These are phyloP conservation scores for Leccinum pachyderme DNA, from an alignment of 1,284 basidiomycete species.

Conservation along the genomic window DNA sequence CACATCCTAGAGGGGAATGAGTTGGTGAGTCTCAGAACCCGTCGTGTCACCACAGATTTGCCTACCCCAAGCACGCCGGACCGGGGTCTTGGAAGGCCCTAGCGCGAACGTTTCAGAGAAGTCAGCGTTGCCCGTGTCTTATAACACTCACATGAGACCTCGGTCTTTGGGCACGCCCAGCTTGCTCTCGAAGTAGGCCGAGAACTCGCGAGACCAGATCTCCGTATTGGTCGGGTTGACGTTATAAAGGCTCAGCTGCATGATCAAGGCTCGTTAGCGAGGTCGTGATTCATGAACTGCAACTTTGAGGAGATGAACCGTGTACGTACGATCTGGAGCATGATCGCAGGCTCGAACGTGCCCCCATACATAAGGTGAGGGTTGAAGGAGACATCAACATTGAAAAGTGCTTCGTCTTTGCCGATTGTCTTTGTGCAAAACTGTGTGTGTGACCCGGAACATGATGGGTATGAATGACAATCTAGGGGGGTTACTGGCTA, in stretches of 20 bases:
- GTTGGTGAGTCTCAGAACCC: background rate
- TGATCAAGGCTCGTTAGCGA: background rate
- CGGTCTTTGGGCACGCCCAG: conserved; percentile 49
- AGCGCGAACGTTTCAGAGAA: conserved; percentile 45
- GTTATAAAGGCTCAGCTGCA: conserved; percentile 56
- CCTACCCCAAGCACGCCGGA: conserved; percentile 51
- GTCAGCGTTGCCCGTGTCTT: conserved; percentile 33
- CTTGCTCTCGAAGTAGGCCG: conserved; percentile 51
- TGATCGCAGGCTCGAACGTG: conserved; percentile 61
- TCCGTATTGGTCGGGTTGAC: conserved; percentile 48
- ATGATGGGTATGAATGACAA: background rate
- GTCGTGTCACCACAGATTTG: background rate
- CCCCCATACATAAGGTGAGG: conserved; percentile 58
- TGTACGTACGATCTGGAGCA: conserved; percentile 50
- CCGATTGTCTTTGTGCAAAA: conserved; percentile 41
- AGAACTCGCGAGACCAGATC: conserved; percentile 54
- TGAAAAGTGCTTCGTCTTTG: conserved; percentile 56
- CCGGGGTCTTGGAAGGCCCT: conserved; percentile 63
- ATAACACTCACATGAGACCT: conserved; percentile 48
- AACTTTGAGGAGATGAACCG: background rate
- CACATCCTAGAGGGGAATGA: conserved; percentile 5
- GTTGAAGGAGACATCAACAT: conserved; percentile 51
- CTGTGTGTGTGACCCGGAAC: conserved; percentile 22
- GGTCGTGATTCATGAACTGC: background rate
- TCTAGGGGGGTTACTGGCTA: background rate